Conservation (phyloP, 2,329 filamentous ascomycete genomes). For the Penicillium concentricum region DNA sequence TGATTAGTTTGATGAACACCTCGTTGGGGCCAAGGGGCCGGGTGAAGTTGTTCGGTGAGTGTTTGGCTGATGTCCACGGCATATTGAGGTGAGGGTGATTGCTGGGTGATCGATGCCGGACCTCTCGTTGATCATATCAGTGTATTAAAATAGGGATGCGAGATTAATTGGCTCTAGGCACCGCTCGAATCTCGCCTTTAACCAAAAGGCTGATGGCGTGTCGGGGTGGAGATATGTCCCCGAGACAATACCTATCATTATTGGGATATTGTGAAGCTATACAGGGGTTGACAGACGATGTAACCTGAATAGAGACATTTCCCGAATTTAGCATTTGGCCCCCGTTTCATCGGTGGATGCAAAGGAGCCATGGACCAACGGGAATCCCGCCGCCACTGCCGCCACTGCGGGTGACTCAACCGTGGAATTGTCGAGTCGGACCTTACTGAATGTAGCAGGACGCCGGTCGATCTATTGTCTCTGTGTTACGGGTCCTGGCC, state of each 20-base stretch:
- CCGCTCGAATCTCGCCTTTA: not conserved
- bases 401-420: too few species aligned
- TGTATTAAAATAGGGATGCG: not conserved
- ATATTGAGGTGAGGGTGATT: not conserved
- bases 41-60: conserved; percentile 8
- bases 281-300: not conserved
- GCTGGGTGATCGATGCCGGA: not conserved
- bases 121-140: not conserved
- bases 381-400: not conserved
- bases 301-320: not conserved
- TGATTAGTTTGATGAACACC: conserved; percentile 32
- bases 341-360: not conserved
- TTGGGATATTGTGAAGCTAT: not conserved
- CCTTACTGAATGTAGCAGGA: not conserved
- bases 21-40: conserved; percentile 20
- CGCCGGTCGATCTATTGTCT: not conserved
- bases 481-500: not conserved
- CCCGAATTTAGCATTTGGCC: too few species aligned
- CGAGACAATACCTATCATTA: not conserved
- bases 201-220: not conserved
- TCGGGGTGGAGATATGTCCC: not conserved
- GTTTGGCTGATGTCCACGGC: not conserved
- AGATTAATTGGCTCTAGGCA: not conserved
- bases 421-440: too few species aligned
- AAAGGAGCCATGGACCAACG: not conserved